Base-by-base conservation (phyloP, 2,329 filamentous ascomycete genomes). In the Neofusicoccum umdonicola region DNA sequence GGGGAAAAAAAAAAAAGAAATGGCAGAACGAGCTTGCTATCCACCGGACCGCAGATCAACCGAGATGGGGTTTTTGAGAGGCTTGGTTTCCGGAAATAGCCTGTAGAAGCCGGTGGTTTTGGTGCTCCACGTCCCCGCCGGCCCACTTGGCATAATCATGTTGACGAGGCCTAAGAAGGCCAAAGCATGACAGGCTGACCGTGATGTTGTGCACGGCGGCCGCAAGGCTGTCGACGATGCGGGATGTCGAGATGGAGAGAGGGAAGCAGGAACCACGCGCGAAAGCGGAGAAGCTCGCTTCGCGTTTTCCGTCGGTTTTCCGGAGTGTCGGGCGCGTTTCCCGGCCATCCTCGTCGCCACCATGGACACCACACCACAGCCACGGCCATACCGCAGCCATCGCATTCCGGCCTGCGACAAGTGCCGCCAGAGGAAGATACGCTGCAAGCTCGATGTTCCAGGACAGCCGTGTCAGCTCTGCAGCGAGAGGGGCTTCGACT, bases 361-460 rank as follows among this genome's bases (percentile, higher is more conserved):
- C 27, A 60, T 47, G 41, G 7, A 47, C 31, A 37, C n/a, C 56
- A 22, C 61, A 19, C 50, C 15, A 22, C 74, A 76, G 63, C 74
- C 71, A 65, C 70, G 78, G 64, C 78, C 78, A 19, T 80, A 80
- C 66, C 76, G 78, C 45, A 79, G 77, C 31, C 77, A 79, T 68
- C 77, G 76, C 66, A 73, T 79, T 17, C 77, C 77, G n/a, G 78
- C 78, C 41, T 79, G 77, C 68, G 75, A 72, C 22, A 69, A 74
- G 65, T 80, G 78, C 67, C 74, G 77, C 12, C 75, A 74, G 35
- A 73, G 78, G 34, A 80, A 80, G 64, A 77, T 79, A 35, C 73
- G 77, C 41, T 80, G 78, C 71, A 74, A 77, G 39, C 76, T 79
- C 54, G 76, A 78, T 45, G 72, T 77, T n/a, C 71, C 74, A 4